phyloP scores from a whole-genome alignment of 2,329 filamentous ascomycete genomes.

The Rutstroemia sp. region DNA sequence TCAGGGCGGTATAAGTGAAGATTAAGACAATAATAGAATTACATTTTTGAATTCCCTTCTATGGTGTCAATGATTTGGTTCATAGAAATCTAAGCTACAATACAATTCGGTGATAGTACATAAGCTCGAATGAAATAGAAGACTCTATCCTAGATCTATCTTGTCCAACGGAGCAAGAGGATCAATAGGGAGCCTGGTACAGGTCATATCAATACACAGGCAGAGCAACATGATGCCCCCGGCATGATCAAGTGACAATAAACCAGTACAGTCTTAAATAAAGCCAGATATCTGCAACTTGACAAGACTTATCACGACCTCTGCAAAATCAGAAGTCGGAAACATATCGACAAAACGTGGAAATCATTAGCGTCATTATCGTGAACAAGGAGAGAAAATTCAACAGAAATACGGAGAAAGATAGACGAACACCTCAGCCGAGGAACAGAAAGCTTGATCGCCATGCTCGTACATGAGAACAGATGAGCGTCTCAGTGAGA shows the following conservation, averaged over 20 bases:
- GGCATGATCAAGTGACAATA: constrained; percentile 7
- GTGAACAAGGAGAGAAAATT: neutral
- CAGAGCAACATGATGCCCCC: constrained; percentile 7
- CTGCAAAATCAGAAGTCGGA: neutral
- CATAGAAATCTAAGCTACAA: constrained; percentile 2
- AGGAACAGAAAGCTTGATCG: neutral
- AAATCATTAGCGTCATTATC: neutral
- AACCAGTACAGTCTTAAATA: constrained; percentile 7
- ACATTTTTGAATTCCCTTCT: neutral
- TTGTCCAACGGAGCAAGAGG: constrained; percentile 16
- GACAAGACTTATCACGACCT: constrained; percentile 5
- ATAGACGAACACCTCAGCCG: neutral
- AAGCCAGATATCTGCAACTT: constrained; percentile 8
- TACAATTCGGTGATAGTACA: constrained; percentile 11
- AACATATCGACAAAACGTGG: constrained; percentile 2
- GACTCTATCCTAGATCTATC: constrained; percentile 12
- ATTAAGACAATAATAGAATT: no score
- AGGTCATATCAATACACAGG: neutral
- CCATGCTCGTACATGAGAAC: neutral
- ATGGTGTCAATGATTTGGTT: constrained; percentile 2
- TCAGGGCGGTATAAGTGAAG: no score
- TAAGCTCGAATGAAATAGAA: neutral
- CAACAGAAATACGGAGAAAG: neutral
- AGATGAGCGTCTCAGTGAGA: constrained; percentile 8
- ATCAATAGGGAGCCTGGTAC: constrained; percentile 8